Evolutionary conservation across 371 early-diverging fungal genomes (phyloP), one percentile per base, ranked within the genome.

Genomic region (Mucor velutinosus): DNA sequence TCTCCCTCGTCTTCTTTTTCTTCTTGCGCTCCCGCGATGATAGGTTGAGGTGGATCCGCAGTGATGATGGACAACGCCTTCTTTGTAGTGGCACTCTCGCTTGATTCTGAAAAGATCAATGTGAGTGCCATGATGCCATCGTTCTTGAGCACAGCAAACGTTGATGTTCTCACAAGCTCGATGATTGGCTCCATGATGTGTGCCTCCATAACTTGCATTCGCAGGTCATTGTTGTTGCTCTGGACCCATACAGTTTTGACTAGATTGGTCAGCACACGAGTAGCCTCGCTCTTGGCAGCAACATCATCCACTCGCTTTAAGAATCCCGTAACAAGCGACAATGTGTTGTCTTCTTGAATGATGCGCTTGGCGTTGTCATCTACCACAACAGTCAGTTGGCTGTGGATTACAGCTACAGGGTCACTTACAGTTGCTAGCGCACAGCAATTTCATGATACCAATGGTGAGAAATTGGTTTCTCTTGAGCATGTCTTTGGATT

Each of bases 381-480:
- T 81, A 47, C 29, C 7, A 35, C 4, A 35, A 8, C 21, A n/a
- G 17, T 51, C 12, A 53, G 14, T 11, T 29, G 12, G 7, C 23
- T 23, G 15, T 15, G 12, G 7, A 29, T n/a, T 0, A 8, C 23
- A 3, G 12, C 21, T 2, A 23, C 3, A 51, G 12, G 3, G 10
- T 4, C 6, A 66, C 77, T 59, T 76, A 84, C 86, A 78, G 68
- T 84, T 74, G 30, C 75, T 69, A 17, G 73, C 63, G 57, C 86
- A 80, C n/a, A 90, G 75, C 45, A 87, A 76, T 69, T 90, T 90
- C 35, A 90, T 63, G 12, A 88, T 84, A n/a, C 88, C 88, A 64
- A 87, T 79, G 10, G 82, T 77, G 6, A 84, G 77, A 51, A 85
- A 83, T 69, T 90, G 90, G 41, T 88, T 79, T 41, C 89, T 82